phyloP scores from a whole-genome alignment of 495 filamentous ascomycete genomes.

The Cryomyces minteri region DNA sequence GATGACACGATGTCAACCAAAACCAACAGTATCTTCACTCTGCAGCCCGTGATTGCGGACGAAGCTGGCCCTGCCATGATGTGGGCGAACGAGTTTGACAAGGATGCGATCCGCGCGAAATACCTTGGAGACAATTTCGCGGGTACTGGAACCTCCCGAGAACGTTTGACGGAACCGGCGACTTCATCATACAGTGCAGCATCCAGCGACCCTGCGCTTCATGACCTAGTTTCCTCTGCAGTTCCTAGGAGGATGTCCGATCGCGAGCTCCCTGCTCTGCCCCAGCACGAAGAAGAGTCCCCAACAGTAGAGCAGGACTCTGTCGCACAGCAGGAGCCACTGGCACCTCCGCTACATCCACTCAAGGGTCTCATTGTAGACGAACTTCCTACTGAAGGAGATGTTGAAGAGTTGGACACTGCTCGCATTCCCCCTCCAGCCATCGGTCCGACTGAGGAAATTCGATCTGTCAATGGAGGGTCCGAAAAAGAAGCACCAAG shows the following conservation, averaged over 20 bases:
- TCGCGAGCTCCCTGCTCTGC: conserved; percentile 7
- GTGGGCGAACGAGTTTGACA: conserved; percentile 84
- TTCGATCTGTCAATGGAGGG: background rate
- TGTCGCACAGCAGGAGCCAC: too few relatives aligned
- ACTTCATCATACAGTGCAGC: too few relatives aligned
- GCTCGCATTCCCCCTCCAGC: background rate
- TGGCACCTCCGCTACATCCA: too few relatives aligned
- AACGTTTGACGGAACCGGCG: too few relatives aligned
- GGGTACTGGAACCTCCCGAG: conserved; percentile 30
- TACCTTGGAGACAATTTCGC: conserved; percentile 57
- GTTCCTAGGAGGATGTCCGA: too few relatives aligned
- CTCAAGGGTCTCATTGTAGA: too few relatives aligned
- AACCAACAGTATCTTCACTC: conserved; percentile 81
- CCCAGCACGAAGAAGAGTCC: too few relatives aligned
- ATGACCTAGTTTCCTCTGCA: background rate
- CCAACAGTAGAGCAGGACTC: too few relatives aligned
- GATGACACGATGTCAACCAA: conserved; percentile 42
- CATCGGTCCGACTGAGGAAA: background rate
- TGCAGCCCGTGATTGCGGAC: conserved; percentile 69
- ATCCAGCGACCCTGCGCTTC: too few relatives aligned
- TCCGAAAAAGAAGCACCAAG: background rate
- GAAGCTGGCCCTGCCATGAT: conserved; percentile 89
- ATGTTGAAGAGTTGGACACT: too few relatives aligned
- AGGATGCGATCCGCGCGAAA: conserved; percentile 58
- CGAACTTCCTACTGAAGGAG: too few relatives aligned